Conservation (phyloP, 345 rosid genomes). For the Isatis tinctoria region DNA sequence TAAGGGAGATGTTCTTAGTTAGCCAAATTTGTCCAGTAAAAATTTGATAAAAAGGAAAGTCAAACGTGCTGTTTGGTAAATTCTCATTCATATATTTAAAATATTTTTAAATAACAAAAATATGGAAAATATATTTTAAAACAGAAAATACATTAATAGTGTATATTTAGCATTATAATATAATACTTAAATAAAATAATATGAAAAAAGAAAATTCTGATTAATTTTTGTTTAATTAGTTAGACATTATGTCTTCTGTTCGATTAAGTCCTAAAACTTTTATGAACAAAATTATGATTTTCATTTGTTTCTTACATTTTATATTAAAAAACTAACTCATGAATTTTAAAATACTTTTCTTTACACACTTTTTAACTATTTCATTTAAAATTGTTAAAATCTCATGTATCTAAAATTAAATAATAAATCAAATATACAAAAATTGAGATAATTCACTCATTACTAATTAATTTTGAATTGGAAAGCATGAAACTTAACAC, state of each 20-base stretch:
- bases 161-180: not conserved
- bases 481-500: not conserved
- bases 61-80: not conserved
- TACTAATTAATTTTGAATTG: too few relatives aligned
- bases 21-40: not conserved
- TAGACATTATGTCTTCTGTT: not conserved
- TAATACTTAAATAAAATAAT: not conserved
- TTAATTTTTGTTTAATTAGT: not conserved
- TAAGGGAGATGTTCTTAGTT: too few relatives aligned
- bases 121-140: not conserved
- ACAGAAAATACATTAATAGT: not conserved
- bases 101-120: not conserved
- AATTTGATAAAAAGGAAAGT: not conserved
- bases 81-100: not conserved
- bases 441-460: not conserved
- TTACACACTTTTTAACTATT: not conserved
- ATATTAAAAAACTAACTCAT: not conserved
- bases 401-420: not conserved
- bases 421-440: not conserved
- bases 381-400: not conserved
- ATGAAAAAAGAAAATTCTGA: not conserved
- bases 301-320: not conserved
- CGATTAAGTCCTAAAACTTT: not conserved
- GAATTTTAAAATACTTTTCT: not conserved
- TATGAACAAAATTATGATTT: not conserved